Conservation (phyloP, 108 stramenopile genomes). For the Discostella pseudostelligera region DNA sequence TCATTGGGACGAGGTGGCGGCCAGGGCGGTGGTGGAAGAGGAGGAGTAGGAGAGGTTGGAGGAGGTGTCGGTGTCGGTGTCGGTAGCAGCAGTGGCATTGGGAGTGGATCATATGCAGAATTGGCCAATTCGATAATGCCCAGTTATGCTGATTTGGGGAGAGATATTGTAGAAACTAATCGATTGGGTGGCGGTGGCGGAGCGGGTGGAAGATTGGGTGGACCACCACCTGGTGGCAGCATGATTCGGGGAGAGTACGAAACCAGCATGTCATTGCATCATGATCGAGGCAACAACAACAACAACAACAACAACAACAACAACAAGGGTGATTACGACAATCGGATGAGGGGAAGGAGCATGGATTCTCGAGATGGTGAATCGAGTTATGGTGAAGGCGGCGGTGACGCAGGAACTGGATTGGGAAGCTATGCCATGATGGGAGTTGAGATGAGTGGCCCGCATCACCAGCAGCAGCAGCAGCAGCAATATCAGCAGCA, state of each 20-base stretch:
- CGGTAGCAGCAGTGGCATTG: neutral
- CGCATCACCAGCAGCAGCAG: neutral
- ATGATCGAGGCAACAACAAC: no score
- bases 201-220: neutral
- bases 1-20: neutral
- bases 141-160: slow-evolving; percentile 30
- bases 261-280: no score
- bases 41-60: neutral
- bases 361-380: neutral
- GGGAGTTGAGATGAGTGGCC: slow-evolving; percentile 3
- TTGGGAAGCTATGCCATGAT: slow-evolving; percentile 10
- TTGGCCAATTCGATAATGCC: neutral
- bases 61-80: slow-evolving; percentile 1
- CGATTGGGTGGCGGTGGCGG: neutral
- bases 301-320: no score
- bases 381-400: neutral
- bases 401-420: neutral
- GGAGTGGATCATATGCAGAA: slow-evolving; percentile 7
- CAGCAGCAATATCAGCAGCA: neutral
- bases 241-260: no score
- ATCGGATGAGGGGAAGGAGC: neutral
- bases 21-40: neutral
- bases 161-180: neutral
- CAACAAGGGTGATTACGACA: neutral
- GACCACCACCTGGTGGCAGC: neutral